Base-by-base conservation (phyloP, 108 stramenopile genomes). In the Conticribra guillardii region DNA sequence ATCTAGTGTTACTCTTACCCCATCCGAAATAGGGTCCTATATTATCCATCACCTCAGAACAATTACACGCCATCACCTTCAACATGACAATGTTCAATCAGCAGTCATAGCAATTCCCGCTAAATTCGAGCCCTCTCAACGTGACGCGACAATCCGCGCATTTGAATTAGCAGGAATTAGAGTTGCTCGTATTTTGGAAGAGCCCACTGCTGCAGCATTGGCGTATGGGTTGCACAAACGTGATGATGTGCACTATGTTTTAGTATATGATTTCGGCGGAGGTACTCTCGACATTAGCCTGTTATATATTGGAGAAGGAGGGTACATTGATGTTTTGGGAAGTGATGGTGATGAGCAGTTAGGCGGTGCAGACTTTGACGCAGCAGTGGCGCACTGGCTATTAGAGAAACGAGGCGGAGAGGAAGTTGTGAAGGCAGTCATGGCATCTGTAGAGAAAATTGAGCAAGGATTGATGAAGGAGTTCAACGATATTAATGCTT, bases 211-310 rank as follows among this genome's bases (percentile, higher is more conserved):
- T 9, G 98, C 98, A 27, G 98, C 98, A 18, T 72, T 99, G 66
- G 98, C 98, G 4, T 99, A 98, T 62, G 97, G 96, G 7, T 79
- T 99, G 63, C 92, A 98, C 65, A 93, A 88, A 63, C 96, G 97
- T 46, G 82, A 85, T 22, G 87, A 95, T 54, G 95, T 99, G 3
- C 90, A 98, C 71, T 90, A 95, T 80, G 96, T 99, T 46, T 74
- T 99, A 51, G 98, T 99, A 4, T 99, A 97, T 81, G 98, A 99
- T 67, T 97, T 98, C 81, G 98, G 97, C 24, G 98, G 98, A 29
- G 98, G 98, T 21, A 99, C 98, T 4, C 81, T 99, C 34, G 98
- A 98, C 78, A 91, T 99, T 55, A 92, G 91, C 11, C 46, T 99
- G 3, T 54, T 99, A 41, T 96, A 95, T 62, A 91, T 99, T 23